Evolutionary conservation across 805 yeast genomes (phyloP), one percentile per base, ranked within the genome.

Genomic region (Debaryomyces castellii): DNA sequence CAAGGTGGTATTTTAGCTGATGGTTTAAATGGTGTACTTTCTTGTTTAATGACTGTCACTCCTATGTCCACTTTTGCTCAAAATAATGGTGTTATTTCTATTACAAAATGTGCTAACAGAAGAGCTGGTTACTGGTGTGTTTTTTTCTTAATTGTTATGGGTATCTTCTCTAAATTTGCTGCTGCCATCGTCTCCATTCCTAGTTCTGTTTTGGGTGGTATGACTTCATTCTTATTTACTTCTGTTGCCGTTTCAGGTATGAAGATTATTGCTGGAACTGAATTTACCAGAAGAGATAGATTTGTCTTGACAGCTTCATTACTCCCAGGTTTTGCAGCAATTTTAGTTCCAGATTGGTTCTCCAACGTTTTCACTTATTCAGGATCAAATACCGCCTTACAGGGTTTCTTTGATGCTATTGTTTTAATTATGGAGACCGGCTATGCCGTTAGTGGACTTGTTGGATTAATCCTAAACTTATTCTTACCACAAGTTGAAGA

Each of bases 1-100:
- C 97, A 91, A 71, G 97, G 97, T 57, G 97, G 96, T 67, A 80
- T 90, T 39, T 74, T 90, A 28, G 94, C 95, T 16, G 96, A 90
- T 65, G 97, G 96, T 39, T 56, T 88, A 53, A 86, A 86, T 62
- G 91, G 96, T 49, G 56, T 85, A 18, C 51, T 89, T 3, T 85
- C 94, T 12, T 89, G 90, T 36, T 72, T 90, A 38, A 78, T 82
- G 77, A 89, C 96, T 17, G 71, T 87, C 45, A 86, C 96, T n/a
- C 96, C 97, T 46, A 75, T 89, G 81, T 83, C 95, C 10, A 85
- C 94, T 0, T 91, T 91, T 72, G 96, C 97, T 11, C 97, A 90
- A 69, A 91, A 91, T 69, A 91, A 91, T 63, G 97, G 97, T 74
- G 96, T 90, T 47, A 89, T 90, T 53, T 84, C 96, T 35, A 77